These are phyloP conservation scores for Brassica juncea DNA, from an alignment of 345 rosid species.

Conservation along the genomic window DNA sequence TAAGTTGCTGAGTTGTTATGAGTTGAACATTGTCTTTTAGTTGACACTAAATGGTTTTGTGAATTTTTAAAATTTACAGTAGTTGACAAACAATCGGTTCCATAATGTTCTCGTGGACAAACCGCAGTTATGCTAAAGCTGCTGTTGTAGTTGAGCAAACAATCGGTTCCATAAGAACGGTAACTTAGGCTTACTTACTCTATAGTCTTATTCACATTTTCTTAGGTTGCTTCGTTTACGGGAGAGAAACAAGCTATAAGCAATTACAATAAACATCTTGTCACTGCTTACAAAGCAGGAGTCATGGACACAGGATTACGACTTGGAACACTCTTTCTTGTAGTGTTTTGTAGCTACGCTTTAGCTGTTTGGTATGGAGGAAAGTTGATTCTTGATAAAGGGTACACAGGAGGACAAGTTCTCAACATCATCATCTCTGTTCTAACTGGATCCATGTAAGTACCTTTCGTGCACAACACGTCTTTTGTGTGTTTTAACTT, in stretches of 20 bases:
- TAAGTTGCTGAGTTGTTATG: no score
- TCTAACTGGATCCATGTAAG: slow-evolving; percentile 80
- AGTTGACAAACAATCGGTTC: no score
- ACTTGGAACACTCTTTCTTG: slow-evolving; percentile 48
- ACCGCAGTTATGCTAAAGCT: slow-evolving; percentile 67
- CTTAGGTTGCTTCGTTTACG: slow-evolving; percentile 82
- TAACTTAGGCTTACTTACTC: slow-evolving; percentile 24
- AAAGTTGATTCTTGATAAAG: slow-evolving; percentile 61
- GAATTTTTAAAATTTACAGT: no score
- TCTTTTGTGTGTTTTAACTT: not conserved
- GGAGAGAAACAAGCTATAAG: slow-evolving; percentile 77
- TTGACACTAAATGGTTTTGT: no score
- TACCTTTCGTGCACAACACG: not conserved
- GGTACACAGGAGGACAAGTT: slow-evolving; percentile 35
- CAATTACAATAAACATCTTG: slow-evolving; percentile 58
- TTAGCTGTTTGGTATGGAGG: slow-evolving; percentile 83
- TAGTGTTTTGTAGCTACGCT: slow-evolving; percentile 60
- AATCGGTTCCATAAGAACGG: slow-evolving; percentile 78
- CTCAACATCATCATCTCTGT: slow-evolving; percentile 71
- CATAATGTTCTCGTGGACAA: slow-evolving; percentile 51
- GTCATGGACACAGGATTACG: slow-evolving; percentile 70
- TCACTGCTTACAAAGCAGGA: slow-evolving; percentile 62
- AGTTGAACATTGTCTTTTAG: no score
- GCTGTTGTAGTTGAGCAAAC: slow-evolving; percentile 28
- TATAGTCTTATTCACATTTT: not conserved